Evolutionary conservation across 2,329 filamentous ascomycete genomes (phyloP), one percentile per base, ranked within the genome.

Genomic region (Ceratocystis destructans): DNA sequence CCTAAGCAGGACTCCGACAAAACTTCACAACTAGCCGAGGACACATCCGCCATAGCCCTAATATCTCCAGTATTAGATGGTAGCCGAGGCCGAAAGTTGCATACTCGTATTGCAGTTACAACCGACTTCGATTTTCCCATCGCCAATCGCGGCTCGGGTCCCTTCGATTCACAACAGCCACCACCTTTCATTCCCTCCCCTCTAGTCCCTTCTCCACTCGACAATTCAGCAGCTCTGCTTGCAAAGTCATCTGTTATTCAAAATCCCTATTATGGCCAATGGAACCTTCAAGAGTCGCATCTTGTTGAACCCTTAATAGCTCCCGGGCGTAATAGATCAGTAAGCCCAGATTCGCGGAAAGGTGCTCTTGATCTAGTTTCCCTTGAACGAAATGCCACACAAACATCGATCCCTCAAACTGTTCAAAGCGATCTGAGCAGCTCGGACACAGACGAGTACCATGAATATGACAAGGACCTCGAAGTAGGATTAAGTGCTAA

Each of bases 271-370:
- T 28, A 50, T 28, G 61, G 61, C 44, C 25, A 63, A 6, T 66
- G 66, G 66, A n/a, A 64, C 22, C 59, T 64, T 31, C 57, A 64
- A 20, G 66, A 68, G 64, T 68, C 66, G 8, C 63, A 63, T n/a
- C 46, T 68, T 3, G 48, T 61, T 3, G 66, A 68, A 37, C 66
- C 66, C 4, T 41, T 68, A 5, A 61, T 64, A 12, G 33, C 46
- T 20, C 17, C 44, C 22, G 46, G 44, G 28, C 63, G 64, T 25
- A 61, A 64, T 25, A 44, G 66, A 20, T 65, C 64, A 25, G 59
- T 59, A 8, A 68, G 64, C 53, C 66, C 66, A 3, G 62, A 44
- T 17, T 20, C 64, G 8, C 62, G 62, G 3, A 53, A 12, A 4
- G n/a, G 25, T 12, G 25, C 25, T 5, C 28, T n/a, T 25, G 20